A percentile compares a stretch with the other conserved stretches of the same genome.
These are phyloP conservation scores for Amylostereum areolatum DNA, from an alignment of 1,284 basidiomycete species.

Conservation along the genomic window DNA sequence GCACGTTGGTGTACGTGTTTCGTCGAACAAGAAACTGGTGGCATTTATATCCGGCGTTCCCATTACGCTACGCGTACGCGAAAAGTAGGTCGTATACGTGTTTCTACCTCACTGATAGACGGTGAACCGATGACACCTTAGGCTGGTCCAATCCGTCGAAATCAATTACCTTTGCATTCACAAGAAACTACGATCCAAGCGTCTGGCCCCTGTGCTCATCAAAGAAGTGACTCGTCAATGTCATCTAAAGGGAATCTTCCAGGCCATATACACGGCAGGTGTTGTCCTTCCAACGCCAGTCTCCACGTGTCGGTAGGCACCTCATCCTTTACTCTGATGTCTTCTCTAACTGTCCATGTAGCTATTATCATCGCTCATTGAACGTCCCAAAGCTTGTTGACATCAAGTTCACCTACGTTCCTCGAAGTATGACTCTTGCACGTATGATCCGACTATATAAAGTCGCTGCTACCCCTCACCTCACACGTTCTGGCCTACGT, in stretches of 20 bases:
- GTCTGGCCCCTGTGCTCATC: conserved; percentile 94
- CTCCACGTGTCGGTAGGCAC: conserved; percentile 67
- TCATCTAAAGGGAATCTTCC: conserved; percentile 87
- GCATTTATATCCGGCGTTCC: conserved; percentile 98
- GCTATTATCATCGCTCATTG: conserved; percentile 91
- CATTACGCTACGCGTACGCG: conserved; percentile 72
- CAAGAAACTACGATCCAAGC: conserved; percentile 95
- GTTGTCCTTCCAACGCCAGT: conserved; percentile 89
- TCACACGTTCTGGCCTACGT: conserved; percentile 56
- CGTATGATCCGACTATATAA: conserved; percentile 77
- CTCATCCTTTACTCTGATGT: background rate
- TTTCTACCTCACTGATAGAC: background rate
- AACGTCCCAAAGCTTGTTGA: conserved; percentile 93
- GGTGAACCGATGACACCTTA: conserved; percentile 23
- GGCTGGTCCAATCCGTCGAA: conserved; percentile 72
- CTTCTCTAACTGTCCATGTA: conserved; percentile 19
- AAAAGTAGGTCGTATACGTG: conserved; percentile 50
- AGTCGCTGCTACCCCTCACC: conserved; percentile 47
- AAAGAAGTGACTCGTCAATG: conserved; percentile 97
- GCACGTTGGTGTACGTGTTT: conserved; percentile 94
- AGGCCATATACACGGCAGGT: conserved; percentile 96
- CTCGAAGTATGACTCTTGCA: conserved; percentile 79
- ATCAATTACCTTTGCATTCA: conserved; percentile 99
- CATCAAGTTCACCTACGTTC: conserved; percentile 85
- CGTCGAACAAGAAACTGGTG: conserved; percentile 88